Base-by-base conservation (phyloP, 495 filamentous ascomycete genomes). In the Aspergillus taichungensis region DNA sequence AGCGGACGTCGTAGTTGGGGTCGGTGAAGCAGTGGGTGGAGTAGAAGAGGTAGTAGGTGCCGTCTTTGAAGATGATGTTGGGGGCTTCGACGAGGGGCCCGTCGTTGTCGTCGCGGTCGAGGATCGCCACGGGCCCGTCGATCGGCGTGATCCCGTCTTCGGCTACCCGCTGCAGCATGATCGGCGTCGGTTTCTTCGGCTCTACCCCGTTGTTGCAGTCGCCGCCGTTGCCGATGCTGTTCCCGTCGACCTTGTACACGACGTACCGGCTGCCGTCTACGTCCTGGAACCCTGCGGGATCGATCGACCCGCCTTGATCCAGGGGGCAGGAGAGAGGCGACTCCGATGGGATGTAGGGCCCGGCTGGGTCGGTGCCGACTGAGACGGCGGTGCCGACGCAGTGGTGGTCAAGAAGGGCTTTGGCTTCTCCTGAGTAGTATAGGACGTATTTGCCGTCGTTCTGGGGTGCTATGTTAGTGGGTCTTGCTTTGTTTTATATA, bases 81-180 rank as follows among this genome's bases (percentile, higher is more conserved):
- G 80, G 82, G 11, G 79, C 82, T 59, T 85, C 80, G 10, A 84
- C 72, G 1, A 83, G 59, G 5, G 77, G 77, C 0, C 78, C 79
- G 52, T 83, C 82, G 13, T 49, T 56, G 29, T 70, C 66, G 6
- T 54, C 67, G 13, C 80, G 73, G 48, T 79, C 74, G 8, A 84
- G 60, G 10, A 85, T 64, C 55, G 68, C 50, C 27, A 78, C 64
- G 0, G 75, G 51, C 14, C 69, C 60, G 10, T 76, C 81, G 14
- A 76, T 50, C 5, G 59, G 60, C 2, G 73, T 79, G 24, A 74
- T 50, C 0, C 72, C 82, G 46, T 84, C 75, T 0, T 45, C 44
- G 2, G 44, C 42, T 5, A 83, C 68, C 46, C 73, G 60, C 51
- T 84, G 80, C 11, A 83, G 62, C 64, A 82, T 64, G 41, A 84